Percentiles rank a stretch among this genome's conserved stretches.
Conservation (phyloP, 805 yeast species). For the Wickerhamiella lipophila region DNA sequence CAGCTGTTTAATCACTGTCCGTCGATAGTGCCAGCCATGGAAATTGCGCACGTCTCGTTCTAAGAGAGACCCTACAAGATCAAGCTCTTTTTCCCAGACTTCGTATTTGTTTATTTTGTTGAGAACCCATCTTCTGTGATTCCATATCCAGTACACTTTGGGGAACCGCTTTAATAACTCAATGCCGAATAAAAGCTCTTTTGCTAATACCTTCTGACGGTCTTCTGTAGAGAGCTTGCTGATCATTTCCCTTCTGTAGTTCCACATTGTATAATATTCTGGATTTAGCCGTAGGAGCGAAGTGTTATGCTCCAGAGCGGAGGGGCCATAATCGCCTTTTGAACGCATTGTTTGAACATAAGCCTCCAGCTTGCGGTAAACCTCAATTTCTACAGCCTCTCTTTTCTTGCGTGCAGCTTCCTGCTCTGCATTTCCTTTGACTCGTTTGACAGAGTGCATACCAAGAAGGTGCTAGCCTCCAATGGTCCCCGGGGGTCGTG, state of each 20-base stretch:
- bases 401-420: conserved; percentile 37
- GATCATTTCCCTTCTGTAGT: conserved; percentile 66
- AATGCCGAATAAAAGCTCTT: conserved; percentile 53
- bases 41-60: conserved; percentile 69
- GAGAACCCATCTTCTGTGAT: conserved; percentile 76
- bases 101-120: conserved; percentile 29
- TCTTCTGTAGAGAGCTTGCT: conserved; percentile 22
- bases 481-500: not conserved
- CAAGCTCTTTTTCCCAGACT: conserved; percentile 59
- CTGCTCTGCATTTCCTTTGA: conserved; percentile 44
- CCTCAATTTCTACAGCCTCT: conserved; percentile 50
- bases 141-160: conserved; percentile 96
- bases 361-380: conserved; percentile 38
- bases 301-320: conserved; percentile 40
- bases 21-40: conserved; percentile 92
- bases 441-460: conserved; percentile 54
- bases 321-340: conserved; percentile 19
- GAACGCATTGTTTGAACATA: conserved; percentile 23
- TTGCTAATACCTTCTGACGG: conserved; percentile 28
- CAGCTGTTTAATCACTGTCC: conserved; percentile 42
- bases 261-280: conserved; percentile 84
- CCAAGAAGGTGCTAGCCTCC: conserved; percentile 8
- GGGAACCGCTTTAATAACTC: conserved; percentile 53
- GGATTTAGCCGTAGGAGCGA: conserved; percentile 56
- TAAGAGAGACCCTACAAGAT: conserved; percentile 54